Evolutionary conservation across 2,329 filamentous ascomycete genomes (phyloP).

Genomic region (Trichoderma harzianum): DNA sequence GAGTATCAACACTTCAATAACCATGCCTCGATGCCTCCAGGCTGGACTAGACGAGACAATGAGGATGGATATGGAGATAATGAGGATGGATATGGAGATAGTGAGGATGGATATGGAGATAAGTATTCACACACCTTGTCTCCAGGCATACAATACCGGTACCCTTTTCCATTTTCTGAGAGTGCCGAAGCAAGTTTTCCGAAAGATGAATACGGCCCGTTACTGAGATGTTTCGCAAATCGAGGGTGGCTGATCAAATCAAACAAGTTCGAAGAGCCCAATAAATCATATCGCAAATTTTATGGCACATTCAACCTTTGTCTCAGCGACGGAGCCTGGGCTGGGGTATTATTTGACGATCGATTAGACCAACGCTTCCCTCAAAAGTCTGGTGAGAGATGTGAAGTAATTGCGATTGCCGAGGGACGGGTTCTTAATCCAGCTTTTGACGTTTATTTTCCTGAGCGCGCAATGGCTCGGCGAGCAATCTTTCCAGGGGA

Average conservation of each 20-base stretch:
- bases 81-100: accelerated
- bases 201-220: neutral
- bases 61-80: accelerated
- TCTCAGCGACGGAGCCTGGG: neutral
- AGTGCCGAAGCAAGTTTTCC: neutral
- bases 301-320: neutral
- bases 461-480: no score
- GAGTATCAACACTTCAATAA: neutral
- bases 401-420: neutral
- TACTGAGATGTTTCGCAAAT: neutral
- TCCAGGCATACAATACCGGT: neutral
- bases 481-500: no score
- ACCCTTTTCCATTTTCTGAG: neutral
- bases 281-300: no score
- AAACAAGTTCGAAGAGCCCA: no score
- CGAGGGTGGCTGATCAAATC: neutral
- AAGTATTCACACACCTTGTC: neutral
- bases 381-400: neutral
- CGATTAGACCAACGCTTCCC: neutral
- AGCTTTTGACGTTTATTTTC: no score
- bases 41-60: neutral
- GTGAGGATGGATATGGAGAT: accelerated
- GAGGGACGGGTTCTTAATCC: neutral
- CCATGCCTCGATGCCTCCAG: neutral
- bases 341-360: neutral